Evolutionary conservation across 2,329 filamentous ascomycete species (phyloP).

Genomic region (Clarireedia paspali): DNA sequence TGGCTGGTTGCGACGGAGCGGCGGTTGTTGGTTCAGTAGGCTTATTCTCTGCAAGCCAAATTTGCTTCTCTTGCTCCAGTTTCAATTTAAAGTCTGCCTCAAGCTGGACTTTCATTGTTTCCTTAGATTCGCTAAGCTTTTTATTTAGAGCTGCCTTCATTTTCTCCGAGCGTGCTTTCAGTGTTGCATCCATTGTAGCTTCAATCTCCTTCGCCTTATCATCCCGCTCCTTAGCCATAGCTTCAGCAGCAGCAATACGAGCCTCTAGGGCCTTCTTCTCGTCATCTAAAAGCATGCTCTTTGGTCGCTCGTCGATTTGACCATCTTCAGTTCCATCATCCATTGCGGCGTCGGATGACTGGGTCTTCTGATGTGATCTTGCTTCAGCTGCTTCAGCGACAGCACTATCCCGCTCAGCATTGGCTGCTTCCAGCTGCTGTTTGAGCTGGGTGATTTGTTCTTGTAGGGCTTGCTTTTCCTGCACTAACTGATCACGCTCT

Average conservation of each 20-base stretch:
- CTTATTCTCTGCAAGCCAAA: conserved; percentile 49
- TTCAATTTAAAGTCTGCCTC: conserved; percentile 39
- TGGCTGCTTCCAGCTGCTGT: conserved; percentile 52
- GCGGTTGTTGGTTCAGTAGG: conserved; percentile 22
- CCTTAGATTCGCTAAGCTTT: conserved; percentile 52
- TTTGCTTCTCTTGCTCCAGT: conserved; percentile 56
- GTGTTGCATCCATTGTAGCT: conserved; percentile 48
- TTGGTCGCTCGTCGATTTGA: conserved; percentile 39
- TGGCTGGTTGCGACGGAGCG: conserved; percentile 30
- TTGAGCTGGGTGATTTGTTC: conserved; percentile 49
- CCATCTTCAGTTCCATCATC: conserved; percentile 50
- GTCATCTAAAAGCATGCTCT: conserved; percentile 40
- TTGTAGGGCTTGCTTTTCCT: conserved; percentile 63
- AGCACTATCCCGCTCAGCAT: conserved; percentile 51
- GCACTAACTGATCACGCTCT: conserved; percentile 57
- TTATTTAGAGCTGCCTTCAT: conserved; percentile 63
- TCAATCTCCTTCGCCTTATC: conserved; percentile 51
- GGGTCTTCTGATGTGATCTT: conserved; percentile 33
- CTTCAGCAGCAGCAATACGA: conserved; percentile 51
- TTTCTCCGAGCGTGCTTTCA: conserved; percentile 59
- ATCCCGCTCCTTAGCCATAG: conserved; percentile 57
- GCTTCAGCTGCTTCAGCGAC: conserved; percentile 35
- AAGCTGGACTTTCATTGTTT: conserved; percentile 46
- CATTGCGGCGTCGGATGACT: conserved; percentile 18
- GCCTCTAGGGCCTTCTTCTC: conserved; percentile 56